phyloP scores from a whole-genome alignment of 1,139 yeast genomes.

The Geotrichum cucujoidarum region DNA sequence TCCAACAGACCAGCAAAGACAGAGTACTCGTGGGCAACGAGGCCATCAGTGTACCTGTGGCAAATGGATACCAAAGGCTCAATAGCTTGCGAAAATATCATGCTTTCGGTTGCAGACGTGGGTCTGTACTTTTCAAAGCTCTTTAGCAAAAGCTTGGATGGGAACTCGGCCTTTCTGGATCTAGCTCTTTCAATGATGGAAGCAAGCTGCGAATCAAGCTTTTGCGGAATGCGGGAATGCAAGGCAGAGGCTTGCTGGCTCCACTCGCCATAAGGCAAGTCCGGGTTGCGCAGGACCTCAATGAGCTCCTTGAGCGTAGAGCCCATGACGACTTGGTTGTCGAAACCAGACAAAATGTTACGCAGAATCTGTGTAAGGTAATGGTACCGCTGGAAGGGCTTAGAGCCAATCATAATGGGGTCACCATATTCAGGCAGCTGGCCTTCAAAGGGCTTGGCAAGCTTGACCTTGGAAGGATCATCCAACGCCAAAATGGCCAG shows the following conservation, averaged over 20 bases:
- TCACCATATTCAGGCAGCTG: slow-evolving; percentile 85
- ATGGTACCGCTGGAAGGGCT: slow-evolving; percentile 72
- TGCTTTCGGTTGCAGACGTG: slow-evolving; percentile 42
- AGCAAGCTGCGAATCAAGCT: slow-evolving; percentile 63
- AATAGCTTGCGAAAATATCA: slow-evolving; percentile 52
- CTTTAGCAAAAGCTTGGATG: slow-evolving; percentile 75
- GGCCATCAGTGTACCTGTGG: slow-evolving; percentile 63
- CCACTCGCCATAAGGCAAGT: slow-evolving; percentile 94
- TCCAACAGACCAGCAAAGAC: slow-evolving; percentile 66
- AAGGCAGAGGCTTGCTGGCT: slow-evolving; percentile 76
- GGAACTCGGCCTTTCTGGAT: slow-evolving; percentile 78
- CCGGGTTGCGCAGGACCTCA: slow-evolving; percentile 67
- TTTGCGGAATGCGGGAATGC: slow-evolving; percentile 80
- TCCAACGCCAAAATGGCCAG: slow-evolving; percentile 90
- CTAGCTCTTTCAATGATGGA: slow-evolving; percentile 54
- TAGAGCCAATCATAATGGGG: slow-evolving; percentile 76
- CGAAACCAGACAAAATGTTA: slow-evolving; percentile 84
- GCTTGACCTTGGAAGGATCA: slow-evolving; percentile 96
- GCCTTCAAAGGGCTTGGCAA: slow-evolving; percentile 92
- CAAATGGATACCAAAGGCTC: slow-evolving; percentile 74
- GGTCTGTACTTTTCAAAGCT: slow-evolving; percentile 53
- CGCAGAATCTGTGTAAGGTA: slow-evolving; percentile 55
- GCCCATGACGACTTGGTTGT: slow-evolving; percentile 90
- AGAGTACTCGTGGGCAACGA: slow-evolving; percentile 75
- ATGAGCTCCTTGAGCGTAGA: slow-evolving; percentile 69